Evolutionary conservation across 352 stramenopile genomes (phyloP).

Genomic region (Phytopythium cucurbitacearum): DNA sequence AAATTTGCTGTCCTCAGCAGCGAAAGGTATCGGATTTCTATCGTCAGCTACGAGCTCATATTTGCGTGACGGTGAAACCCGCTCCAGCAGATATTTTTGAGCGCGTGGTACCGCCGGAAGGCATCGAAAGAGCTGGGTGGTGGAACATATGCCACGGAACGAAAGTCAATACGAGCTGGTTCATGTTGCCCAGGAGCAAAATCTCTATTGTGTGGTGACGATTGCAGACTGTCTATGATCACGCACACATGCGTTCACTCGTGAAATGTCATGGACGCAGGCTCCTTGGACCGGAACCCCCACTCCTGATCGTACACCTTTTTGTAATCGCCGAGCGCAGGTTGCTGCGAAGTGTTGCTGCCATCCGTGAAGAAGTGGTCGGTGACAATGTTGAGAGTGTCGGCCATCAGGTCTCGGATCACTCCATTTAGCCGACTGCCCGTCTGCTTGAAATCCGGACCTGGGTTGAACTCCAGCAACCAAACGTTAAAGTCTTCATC

Average conservation of each 20-base stretch:
- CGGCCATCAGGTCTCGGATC: conserved; percentile 57
- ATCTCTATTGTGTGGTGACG: conserved; percentile 11
- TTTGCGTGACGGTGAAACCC: conserved; percentile 40
- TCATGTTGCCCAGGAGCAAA: conserved; percentile 2
- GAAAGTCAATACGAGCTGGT: background rate
- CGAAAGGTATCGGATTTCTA: conserved; percentile 80
- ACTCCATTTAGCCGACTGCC: conserved; percentile 50
- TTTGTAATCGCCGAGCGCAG: conserved; percentile 24
- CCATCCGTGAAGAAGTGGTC: conserved; percentile 41
- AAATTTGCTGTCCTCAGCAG: conserved; percentile 58
- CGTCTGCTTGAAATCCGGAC: conserved; percentile 77
- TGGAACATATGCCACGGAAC: no score
- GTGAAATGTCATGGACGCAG: conserved; percentile 49
- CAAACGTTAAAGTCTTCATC: conserved; percentile 65
- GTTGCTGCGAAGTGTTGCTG: conserved; percentile 5
- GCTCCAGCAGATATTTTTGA: conserved; percentile 65
- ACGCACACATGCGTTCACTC: conserved; percentile 16
- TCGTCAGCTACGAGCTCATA: conserved; percentile 75
- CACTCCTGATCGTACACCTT: conserved; percentile 61
- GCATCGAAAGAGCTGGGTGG: background rate
- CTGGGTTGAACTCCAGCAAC: conserved; percentile 73
- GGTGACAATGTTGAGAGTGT: conserved; percentile 52
- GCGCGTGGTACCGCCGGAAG: background rate
- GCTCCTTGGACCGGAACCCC: conserved; percentile 38
- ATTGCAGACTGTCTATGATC: background rate